Base-by-base conservation (phyloP, 2,329 filamentous ascomycete genomes). In the Beauveria australis region DNA sequence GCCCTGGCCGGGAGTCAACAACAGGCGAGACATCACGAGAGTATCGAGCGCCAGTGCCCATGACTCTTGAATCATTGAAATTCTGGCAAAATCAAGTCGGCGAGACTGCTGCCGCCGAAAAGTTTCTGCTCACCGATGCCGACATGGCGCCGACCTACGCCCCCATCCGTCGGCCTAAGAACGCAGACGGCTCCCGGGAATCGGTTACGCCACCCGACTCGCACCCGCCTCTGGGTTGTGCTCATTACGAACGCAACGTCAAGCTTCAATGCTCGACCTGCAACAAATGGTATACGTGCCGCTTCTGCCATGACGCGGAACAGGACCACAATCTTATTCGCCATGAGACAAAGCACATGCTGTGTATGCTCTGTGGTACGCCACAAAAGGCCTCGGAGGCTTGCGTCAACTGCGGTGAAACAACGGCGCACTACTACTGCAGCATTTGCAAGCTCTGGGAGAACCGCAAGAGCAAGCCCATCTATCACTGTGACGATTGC, bases 401-500 rank as follows among this genome's bases (percentile, higher is more conserved):
- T 56, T 99, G 94, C 72, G 79, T 82, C 55, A 81, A 84, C 60
- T 99, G 94, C 71, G 88, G 87, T 19, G 85, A 86, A 66, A 83
- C 86, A 61, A 85, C 91, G 7, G 92, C 93, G 14, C 89, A 89
- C 69, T 97, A 97, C 73, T 99, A 95, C 71, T 99, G 94, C 75
- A 83, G 86, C 59, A 89, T 94, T 60, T 99, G 94, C 80, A 97
- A 97, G 75, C 81, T 99, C 1, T 99, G 94, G 94, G 93, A 97
- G 69, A 92, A 97, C 69, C 90, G 97, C 66, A 84, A 86, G 59
- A 87, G 86, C 66, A 97, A 95, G 73, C 89, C 88, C 65, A 96
- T 97, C 61, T 99, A 99, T 71, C 94, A 99, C 72, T 99, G 94
- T 73, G 84, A 87, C 69, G 94, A 97, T 69, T 99, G 94, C 73